Conservation (phyloP, 1,284 basidiomycete genomes). For the Cryptococcus sp. region DNA sequence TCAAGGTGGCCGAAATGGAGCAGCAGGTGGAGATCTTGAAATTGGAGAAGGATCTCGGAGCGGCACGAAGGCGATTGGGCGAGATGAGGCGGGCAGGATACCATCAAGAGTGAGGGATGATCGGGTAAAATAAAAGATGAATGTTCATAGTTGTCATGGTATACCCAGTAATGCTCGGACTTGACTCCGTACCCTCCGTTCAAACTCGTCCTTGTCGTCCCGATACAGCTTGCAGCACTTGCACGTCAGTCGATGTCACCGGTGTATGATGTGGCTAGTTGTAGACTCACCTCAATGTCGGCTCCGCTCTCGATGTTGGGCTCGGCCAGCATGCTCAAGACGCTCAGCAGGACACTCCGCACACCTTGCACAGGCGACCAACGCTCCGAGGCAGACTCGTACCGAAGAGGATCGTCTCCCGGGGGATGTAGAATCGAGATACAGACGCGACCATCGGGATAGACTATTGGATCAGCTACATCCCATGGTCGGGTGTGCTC, state of each 20-base stretch:
- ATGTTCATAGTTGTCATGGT: background rate
- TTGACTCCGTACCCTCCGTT: slow-evolving; percentile 49
- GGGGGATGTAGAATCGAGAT: slow-evolving; percentile 98
- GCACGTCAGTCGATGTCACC: background rate
- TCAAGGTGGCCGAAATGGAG: slow-evolving; percentile 98
- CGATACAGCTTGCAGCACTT: slow-evolving; percentile 86
- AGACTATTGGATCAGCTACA: slow-evolving; percentile 54
- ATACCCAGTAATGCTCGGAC: slow-evolving; percentile 50
- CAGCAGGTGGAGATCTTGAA: slow-evolving; percentile 97
- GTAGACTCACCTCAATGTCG: slow-evolving; percentile 68
- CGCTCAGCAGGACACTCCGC: slow-evolving; percentile 91
- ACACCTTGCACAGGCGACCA: slow-evolving; percentile 89
- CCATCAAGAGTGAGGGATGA: too few species aligned
- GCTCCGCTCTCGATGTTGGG: slow-evolving; percentile 99
- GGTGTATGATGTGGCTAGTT: background rate
- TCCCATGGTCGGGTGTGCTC: slow-evolving; percentile 37
- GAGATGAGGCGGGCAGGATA: slow-evolving; percentile 84
- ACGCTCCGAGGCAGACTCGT: slow-evolving; percentile 88
- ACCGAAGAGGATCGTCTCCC: slow-evolving; percentile 69
- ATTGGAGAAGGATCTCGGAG: slow-evolving; percentile 90
- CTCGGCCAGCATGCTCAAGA: slow-evolving; percentile 99
- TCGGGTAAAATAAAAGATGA: too few species aligned
- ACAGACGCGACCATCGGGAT: slow-evolving; percentile 91
- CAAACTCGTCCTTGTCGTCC: slow-evolving; percentile 63
- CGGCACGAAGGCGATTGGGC: slow-evolving; percentile 75